These are phyloP conservation scores for Pleurotus djamor DNA, from an alignment of 768 basidiomycete species.

Conservation along the genomic window DNA sequence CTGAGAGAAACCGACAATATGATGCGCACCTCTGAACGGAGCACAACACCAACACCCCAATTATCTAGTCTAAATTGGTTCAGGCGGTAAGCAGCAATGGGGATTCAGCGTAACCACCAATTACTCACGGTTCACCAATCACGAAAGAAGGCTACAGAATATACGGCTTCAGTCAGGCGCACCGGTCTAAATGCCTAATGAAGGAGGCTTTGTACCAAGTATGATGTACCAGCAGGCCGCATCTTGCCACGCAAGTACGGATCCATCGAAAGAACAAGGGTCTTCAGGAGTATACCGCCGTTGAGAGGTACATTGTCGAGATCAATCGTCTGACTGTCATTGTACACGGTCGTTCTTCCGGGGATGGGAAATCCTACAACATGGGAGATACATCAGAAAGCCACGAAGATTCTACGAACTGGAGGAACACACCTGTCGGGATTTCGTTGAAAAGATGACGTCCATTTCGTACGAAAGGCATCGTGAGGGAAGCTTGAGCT, in stretches of 20 bases:
- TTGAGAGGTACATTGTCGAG: constrained; percentile 32
- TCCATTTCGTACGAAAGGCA: constrained; percentile 19
- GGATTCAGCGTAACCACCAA: not conserved
- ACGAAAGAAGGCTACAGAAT: constrained; percentile 10
- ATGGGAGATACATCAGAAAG: not conserved
- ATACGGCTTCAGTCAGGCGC: not conserved
- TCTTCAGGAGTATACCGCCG: constrained; percentile 40
- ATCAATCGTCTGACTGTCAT: constrained; percentile 39
- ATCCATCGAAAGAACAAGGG: constrained; percentile 41
- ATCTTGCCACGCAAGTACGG: constrained; percentile 39
- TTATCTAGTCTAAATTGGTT: not conserved
- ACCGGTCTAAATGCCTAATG: not conserved
- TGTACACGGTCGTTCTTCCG: constrained; percentile 36
- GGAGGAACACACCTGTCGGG: not conserved
- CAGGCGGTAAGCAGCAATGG: not conserved
- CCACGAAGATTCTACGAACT: not conserved
- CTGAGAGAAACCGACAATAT: too few relatives aligned
- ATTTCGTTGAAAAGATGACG: constrained; percentile 6
- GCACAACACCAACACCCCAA: not conserved
- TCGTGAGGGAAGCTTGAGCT: constrained; percentile 4
- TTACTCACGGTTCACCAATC: constrained; percentile 21
- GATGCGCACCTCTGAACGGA: not conserved
- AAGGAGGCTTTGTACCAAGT: constrained; percentile 12
- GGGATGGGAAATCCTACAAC: constrained; percentile 14
- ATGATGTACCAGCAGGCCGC: constrained; percentile 21